These are phyloP conservation scores for Spatholobus suberectus DNA, from an alignment of 306 rosid species.

Conservation along the genomic window DNA sequence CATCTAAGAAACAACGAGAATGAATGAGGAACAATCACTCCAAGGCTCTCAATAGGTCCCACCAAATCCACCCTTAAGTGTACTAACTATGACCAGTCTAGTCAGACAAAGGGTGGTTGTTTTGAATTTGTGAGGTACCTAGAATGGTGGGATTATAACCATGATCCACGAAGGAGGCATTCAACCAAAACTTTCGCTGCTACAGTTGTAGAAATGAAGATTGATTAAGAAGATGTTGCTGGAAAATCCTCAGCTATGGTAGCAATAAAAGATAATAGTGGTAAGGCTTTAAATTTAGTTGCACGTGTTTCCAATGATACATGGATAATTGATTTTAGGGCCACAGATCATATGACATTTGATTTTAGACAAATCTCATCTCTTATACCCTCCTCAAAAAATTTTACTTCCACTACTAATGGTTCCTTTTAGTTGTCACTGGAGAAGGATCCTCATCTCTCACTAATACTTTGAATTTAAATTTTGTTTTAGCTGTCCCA, in stretches of 20 bases:
- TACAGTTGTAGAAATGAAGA: constrained; percentile 6
- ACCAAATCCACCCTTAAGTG: not conserved
- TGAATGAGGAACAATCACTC: too few relatives aligned
- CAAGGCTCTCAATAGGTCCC: not conserved
- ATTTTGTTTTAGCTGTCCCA: constrained; percentile 24
- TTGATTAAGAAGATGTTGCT: not conserved
- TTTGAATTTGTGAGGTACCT: constrained; percentile 33
- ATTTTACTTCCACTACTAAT: too few relatives aligned
- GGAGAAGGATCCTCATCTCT: constrained; percentile 25
- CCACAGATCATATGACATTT: not conserved
- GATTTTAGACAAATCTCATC: not conserved
- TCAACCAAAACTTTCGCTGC: not conserved
- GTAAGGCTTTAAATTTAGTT: too few relatives aligned
- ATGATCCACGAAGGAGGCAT: not conserved
- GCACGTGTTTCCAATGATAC: too few relatives aligned
- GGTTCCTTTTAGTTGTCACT: too few relatives aligned
- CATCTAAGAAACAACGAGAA: too few relatives aligned
- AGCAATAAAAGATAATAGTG: too few relatives aligned
- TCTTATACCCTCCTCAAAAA: too few relatives aligned
- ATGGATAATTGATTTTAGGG: too few relatives aligned
- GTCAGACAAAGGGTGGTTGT: constrained; percentile 17
- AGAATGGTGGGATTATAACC: constrained; percentile 38
- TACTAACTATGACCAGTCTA: not conserved
- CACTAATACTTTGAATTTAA: not conserved
- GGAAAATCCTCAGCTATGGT: not conserved